Base-by-base conservation (phyloP, 306 rosid genomes). In the Crotalaria pallida region DNA sequence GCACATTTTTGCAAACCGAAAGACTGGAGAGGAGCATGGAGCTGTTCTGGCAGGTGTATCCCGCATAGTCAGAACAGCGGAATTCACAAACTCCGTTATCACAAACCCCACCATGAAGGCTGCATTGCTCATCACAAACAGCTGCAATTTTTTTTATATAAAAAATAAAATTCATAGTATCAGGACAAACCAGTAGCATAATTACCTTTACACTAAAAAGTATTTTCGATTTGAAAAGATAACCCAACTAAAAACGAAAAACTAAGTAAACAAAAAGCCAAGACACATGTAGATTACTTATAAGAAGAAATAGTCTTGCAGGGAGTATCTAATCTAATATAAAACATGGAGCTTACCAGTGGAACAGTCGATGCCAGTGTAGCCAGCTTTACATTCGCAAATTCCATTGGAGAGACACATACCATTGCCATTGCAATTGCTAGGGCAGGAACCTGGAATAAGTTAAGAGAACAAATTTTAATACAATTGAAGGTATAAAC, bases 41-140 rank as follows among this genome's bases (percentile, higher is more conserved):
- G 82, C 89, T 92, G 83, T 90, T 92, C 85, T 90, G 98, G 87
- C 98, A 90, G 8, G 96, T 89, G 78, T 92, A 88, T 69, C 92
- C 96, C 10, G 93, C 89, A 36, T 92, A 88, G 79, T 92, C 96
- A 24, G 98, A 89, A 78, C 96, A 92, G 18, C 96, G 91, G 75
- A 92, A 92, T 75, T 92, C 96, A 21, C 98, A 92, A 65, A 88
- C 85, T 59, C 98, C 98, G 58, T 92, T 91, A 72, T 92, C 98
- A 85, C 98, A 92, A 61, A 92, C 98, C 65, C 98, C 96, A 5
- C 98, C 98, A 67, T 92, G 96, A 58, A 89, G 96, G 76, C 96
- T 88, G 79, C 96, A 92, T 75, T 92, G 96, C 81, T 90, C 96
- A 62, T 92, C 98, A 53, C 98, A 92, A 69, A 88, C 85, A 65